These are phyloP conservation scores for Fusarium sp. DNA, from an alignment of 2,329 filamentous ascomycete species.

Conservation along the genomic window DNA sequence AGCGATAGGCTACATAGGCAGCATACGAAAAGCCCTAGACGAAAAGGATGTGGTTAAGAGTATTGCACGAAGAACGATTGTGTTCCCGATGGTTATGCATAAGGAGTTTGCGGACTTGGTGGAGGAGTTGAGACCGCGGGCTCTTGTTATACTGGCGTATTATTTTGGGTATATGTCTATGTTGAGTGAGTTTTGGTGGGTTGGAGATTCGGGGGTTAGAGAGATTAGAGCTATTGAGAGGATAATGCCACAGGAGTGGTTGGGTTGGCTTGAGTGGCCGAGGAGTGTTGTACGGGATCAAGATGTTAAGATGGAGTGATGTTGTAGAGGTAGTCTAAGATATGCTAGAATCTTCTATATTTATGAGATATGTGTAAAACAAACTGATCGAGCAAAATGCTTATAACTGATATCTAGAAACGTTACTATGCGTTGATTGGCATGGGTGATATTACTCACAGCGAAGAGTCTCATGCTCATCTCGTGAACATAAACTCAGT, in stretches of 20 bases:
- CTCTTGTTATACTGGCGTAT: slow-evolving; percentile 8
- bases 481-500: background rate
- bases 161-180: slow-evolving; percentile 10
- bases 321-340: background rate
- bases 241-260: slow-evolving; percentile 1
- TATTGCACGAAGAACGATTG: background rate
- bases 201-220: slow-evolving; percentile 1
- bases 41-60: background rate
- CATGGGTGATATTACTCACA: no score
- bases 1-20: background rate
- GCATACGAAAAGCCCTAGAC: background rate
- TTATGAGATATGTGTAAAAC: background rate
- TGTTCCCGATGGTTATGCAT: slow-evolving; percentile 3
- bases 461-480: background rate
- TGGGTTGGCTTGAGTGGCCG: slow-evolving; percentile 7
- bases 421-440: no score
- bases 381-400: background rate
- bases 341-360: background rate
- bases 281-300: background rate
- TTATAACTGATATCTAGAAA: no score
- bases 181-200: background rate
- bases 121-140: slow-evolving; percentile 2
- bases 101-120: slow-evolving; percentile 4
- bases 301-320: background rate
- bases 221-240: slow-evolving; percentile 1